Conservation (phyloP, 768 basidiomycete species). For the Amanita jacksonii region DNA sequence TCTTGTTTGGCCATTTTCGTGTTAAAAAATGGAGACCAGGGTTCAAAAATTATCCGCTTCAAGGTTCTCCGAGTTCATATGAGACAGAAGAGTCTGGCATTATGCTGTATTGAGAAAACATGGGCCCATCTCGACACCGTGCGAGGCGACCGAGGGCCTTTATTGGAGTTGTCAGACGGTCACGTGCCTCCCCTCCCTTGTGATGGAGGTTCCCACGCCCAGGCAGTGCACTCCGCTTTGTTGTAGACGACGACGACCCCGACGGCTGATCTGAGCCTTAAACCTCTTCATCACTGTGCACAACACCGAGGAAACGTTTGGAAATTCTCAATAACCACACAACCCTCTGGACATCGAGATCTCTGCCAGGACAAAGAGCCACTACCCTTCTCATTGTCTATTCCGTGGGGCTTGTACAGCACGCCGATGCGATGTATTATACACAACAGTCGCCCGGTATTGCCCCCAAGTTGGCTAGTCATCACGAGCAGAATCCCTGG, state of each 20-base stretch:
- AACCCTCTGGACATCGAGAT: conserved; percentile 8
- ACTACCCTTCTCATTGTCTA: conserved; percentile 8
- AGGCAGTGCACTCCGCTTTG: conserved; percentile 1
- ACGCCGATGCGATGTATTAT: conserved; percentile 65
- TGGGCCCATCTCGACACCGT: background rate
- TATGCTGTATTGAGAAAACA: no score
- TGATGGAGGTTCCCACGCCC: conserved; percentile 2
- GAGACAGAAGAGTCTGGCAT: no score
- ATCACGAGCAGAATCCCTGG: conserved; percentile 74
- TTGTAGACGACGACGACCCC: conserved; percentile 1
- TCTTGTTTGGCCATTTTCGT: no score
- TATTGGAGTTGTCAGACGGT: conserved; percentile 1
- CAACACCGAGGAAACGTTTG: background rate
- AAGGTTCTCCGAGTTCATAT: no score
- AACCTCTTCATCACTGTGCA: background rate
- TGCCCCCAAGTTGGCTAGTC: conserved; percentile 63
- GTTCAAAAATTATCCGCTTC: no score
- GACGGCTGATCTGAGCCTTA: conserved; percentile 1
- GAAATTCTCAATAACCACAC: no score
- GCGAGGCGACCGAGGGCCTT: background rate
- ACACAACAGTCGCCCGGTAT: conserved; percentile 78
- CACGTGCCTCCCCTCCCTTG: background rate
- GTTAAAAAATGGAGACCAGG: no score
- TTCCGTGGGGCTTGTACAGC: background rate
- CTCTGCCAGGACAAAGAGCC: conserved; percentile 10